Evolutionary conservation across 1,139 yeast species (phyloP).

Genomic region (Scheffersomyces cryptocercus): DNA sequence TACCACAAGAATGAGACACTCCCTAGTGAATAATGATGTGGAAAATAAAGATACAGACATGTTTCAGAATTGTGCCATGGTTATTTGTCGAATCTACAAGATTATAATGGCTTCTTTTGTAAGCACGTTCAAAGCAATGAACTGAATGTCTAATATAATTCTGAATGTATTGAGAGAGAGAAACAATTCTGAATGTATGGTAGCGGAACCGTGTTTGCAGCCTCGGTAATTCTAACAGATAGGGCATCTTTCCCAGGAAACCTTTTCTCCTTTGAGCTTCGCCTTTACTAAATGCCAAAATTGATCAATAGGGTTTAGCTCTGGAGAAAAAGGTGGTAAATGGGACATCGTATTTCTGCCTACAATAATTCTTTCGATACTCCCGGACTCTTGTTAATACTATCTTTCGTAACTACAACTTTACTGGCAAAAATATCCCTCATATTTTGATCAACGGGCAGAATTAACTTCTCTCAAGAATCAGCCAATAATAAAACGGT

Average conservation of each 20-base stretch:
- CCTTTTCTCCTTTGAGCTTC: conserved; percentile 1
- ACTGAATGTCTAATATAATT: conserved; percentile 2
- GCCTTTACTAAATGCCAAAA: conserved; percentile 5
- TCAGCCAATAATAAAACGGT: too few species aligned
- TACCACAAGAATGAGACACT: too few species aligned
- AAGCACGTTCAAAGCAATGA: not conserved
- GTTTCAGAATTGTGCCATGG: too few species aligned
- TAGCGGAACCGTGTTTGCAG: conserved; percentile 2
- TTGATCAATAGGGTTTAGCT: conserved; percentile 5
- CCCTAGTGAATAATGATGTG: too few species aligned
- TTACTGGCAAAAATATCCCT: too few species aligned
- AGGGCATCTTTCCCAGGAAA: conserved; percentile 1
- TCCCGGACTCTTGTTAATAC: conserved; percentile 3
- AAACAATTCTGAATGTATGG: conserved; percentile 1
- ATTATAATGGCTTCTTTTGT: too few species aligned
- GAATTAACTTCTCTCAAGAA: too few species aligned
- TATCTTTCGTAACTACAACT: not conserved
- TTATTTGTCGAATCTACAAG: too few species aligned
- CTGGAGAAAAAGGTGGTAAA: conserved; percentile 6
- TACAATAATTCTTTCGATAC: conserved; percentile 2
- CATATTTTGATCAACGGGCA: too few species aligned
- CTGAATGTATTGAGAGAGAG: not conserved
- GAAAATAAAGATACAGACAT: too few species aligned
- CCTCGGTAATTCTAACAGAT: conserved; percentile 2
- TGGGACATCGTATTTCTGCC: conserved; percentile 1